Percentiles rank a stretch among this genome's conserved stretches.
Evolutionary conservation across 257 asterid species (phyloP).

Genomic region (Plectranthus barbatus): DNA sequence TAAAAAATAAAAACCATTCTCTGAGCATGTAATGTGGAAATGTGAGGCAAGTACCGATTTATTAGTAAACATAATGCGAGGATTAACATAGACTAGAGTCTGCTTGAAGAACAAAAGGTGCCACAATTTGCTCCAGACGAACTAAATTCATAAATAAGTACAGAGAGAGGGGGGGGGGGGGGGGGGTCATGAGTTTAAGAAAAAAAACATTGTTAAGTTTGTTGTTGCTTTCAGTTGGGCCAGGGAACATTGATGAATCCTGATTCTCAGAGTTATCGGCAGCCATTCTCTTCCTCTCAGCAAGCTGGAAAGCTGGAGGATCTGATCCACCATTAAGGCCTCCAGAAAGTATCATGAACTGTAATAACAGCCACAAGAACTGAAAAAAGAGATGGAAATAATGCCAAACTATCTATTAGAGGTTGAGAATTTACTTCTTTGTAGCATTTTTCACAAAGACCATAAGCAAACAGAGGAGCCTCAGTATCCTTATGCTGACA

Average conservation of each 20-base stretch:
- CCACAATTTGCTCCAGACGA: background rate
- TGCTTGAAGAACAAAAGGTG: background rate
- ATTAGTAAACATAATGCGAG: background rate
- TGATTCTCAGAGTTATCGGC: constrained; percentile 22
- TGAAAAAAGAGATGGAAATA: constrained; percentile 5
- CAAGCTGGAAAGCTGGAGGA: constrained; percentile 92
- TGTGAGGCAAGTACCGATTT: too few species aligned
- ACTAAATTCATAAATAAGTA: background rate
- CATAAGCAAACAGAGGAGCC: constrained; percentile 61
- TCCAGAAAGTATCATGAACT: constrained; percentile 73
- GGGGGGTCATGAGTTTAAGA: background rate
- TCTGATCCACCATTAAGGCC: constrained; percentile 80
- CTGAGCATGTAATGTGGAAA: background rate
- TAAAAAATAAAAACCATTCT: background rate
- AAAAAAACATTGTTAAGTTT: constrained; percentile 21
- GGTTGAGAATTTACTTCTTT: constrained; percentile 34
- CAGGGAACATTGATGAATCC: constrained; percentile 16
- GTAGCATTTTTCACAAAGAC: constrained; percentile 68
- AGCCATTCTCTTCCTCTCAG: constrained; percentile 60
- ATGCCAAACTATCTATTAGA: background rate
- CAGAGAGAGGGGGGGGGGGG: too few species aligned
- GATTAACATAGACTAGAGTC: background rate
- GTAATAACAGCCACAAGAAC: constrained; percentile 22
- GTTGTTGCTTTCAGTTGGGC: constrained; percentile 13
- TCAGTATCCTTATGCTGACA: constrained; percentile 61